Evolutionary conservation across 441 rosid genomes (phyloP).

Genomic region (Heliophila coronopifolia): DNA sequence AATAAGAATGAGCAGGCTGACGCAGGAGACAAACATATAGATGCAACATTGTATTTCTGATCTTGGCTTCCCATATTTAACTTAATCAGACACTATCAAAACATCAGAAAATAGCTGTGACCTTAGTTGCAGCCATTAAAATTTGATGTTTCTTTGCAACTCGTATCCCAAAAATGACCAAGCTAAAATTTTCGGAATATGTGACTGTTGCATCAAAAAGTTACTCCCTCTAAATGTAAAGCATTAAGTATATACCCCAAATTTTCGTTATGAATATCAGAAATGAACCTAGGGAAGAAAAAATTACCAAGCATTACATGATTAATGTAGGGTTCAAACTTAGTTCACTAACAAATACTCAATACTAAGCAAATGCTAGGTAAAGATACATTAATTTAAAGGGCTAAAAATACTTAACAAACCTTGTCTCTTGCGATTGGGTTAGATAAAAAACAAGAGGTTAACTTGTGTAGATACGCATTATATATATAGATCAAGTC

Average conservation of each 20-base stretch:
- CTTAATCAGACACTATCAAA: constrained; percentile 3
- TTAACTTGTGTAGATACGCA: constrained; percentile 90
- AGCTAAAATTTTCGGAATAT: background rate
- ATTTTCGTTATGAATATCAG: background rate
- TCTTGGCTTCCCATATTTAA: constrained; percentile 9
- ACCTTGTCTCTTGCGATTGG: constrained; percentile 94
- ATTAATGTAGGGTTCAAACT: background rate
- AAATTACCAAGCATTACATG: background rate
- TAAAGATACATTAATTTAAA: background rate
- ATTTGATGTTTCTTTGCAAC: constrained; percentile 8
- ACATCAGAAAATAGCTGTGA: constrained; percentile 5
- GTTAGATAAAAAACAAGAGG: constrained; percentile 83
- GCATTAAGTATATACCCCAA: constrained; percentile 4
- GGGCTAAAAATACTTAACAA: constrained; percentile 25
- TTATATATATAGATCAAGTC: constrained; percentile 87
- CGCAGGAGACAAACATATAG: constrained; percentile 15
- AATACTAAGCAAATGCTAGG: constrained; percentile 4
- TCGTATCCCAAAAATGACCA: background rate
- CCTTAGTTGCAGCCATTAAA: background rate
- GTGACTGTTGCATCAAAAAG: constrained; percentile 2
- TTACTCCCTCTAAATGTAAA: constrained; percentile 5
- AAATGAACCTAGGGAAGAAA: background rate
- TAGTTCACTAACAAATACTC: constrained; percentile 1
- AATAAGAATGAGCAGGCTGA: constrained; percentile 25
- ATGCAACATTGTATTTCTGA: background rate